phyloP scores from a whole-genome alignment of 805 yeast species.

The Hanseniaspora clermontiae region DNA sequence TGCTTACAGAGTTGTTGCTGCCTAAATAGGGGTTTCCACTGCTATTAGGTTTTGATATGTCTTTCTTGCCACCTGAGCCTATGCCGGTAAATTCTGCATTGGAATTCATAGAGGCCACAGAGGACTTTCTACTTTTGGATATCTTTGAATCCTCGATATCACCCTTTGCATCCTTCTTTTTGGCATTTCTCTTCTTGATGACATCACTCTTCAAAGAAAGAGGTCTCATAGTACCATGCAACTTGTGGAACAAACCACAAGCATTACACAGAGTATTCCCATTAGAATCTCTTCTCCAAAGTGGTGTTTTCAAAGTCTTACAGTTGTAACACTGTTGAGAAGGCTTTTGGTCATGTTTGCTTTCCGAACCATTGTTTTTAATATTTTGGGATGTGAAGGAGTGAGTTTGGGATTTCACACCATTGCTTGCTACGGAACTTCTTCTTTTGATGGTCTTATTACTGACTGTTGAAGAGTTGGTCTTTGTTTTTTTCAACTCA shows the following conservation, averaged over 20 bases:
- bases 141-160: conserved; percentile 10
- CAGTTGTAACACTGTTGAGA: conserved; percentile 66
- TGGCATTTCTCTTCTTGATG: conserved; percentile 58
- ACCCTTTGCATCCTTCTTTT: conserved; percentile 44
- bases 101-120: background rate
- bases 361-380: background rate
- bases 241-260: conserved; percentile 81
- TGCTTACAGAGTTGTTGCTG: conserved; percentile 8
- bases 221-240: conserved; percentile 94
- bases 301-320: conserved; percentile 80
- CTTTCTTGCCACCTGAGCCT: background rate
- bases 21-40: background rate
- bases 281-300: conserved; percentile 87
- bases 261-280: conserved; percentile 94
- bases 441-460: background rate
- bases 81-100: conserved; percentile 1
- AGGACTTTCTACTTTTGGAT: background rate
- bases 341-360: conserved; percentile 19
- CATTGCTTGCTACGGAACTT: conserved; percentile 1
- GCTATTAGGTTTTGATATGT: background rate
- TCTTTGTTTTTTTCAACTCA: background rate
- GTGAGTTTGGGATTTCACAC: conserved; percentile 8
- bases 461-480: background rate
- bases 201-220: conserved; percentile 82
- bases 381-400: conserved; percentile 7